Conservation (phyloP, 2,329 filamentous ascomycete genomes). For the Pseudocercospora ulei region DNA sequence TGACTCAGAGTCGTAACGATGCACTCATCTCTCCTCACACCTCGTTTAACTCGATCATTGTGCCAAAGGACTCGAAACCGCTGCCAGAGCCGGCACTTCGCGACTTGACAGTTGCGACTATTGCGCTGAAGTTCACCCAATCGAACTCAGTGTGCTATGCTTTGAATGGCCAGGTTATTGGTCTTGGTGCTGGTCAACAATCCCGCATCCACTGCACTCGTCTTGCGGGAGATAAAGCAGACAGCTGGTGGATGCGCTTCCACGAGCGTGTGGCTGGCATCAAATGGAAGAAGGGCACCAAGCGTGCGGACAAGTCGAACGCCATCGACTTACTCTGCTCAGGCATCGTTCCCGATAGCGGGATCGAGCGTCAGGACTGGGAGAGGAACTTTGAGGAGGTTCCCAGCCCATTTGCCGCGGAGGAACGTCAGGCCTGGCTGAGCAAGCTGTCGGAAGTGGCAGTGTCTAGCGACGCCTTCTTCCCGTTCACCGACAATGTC, state of each 20-base stretch:
- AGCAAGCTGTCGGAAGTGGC: slow-evolving; percentile 70
- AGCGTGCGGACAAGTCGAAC: slow-evolving; percentile 95
- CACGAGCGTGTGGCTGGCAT: slow-evolving; percentile 77
- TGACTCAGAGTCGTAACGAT: slow-evolving; percentile 89
- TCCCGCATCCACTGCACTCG: slow-evolving; percentile 97
- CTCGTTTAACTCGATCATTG: slow-evolving; percentile 77
- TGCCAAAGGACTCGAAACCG: slow-evolving; percentile 63
- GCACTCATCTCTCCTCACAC: slow-evolving; percentile 67
- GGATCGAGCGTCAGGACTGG: slow-evolving; percentile 75
- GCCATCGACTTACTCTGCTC: slow-evolving; percentile 92
- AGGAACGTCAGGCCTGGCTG: slow-evolving; percentile 82
- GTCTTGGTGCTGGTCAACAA: slow-evolving; percentile 91
- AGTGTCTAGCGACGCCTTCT: slow-evolving; percentile 91
- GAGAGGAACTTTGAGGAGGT: slow-evolving; percentile 86
- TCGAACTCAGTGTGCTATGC: slow-evolving; percentile 99
- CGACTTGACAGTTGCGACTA: slow-evolving; percentile 88
- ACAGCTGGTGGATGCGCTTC: slow-evolving; percentile 99
- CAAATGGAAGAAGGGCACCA: slow-evolving; percentile 95
- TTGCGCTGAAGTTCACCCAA: slow-evolving; percentile 96
- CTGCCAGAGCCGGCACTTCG: slow-evolving; percentile 74
- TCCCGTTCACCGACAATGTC: slow-evolving; percentile 97
- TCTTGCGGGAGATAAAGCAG: slow-evolving; percentile 92
- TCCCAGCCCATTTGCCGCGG: slow-evolving; percentile 66
- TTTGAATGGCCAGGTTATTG: slow-evolving; percentile 82
- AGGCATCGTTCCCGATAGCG: slow-evolving; percentile 73